These are phyloP conservation scores for Penicillium brasilianum DNA, from an alignment of 2,329 filamentous ascomycete genomes.

Conservation along the genomic window DNA sequence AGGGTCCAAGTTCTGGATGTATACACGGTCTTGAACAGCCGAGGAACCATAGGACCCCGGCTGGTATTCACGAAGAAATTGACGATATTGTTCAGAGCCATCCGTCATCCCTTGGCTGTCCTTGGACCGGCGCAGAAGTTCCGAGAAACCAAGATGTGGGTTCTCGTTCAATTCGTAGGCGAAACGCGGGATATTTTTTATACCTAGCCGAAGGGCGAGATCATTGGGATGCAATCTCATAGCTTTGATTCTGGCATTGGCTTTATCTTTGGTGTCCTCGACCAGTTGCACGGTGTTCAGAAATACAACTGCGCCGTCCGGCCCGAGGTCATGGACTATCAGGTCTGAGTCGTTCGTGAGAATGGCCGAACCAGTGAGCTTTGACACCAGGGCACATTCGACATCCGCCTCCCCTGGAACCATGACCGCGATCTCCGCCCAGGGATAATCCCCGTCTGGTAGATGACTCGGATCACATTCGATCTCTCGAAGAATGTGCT, in stretches of 20 bases:
- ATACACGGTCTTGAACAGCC: neutral
- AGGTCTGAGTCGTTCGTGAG: conserved; percentile 90
- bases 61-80: conserved; percentile 47
- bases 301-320: conserved; percentile 67
- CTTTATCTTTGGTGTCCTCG: conserved; percentile 17
- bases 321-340: conserved; percentile 72
- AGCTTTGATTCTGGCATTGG: conserved; percentile 36
- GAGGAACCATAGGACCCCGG: conserved; percentile 3
- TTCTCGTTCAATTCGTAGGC: conserved; percentile 48
- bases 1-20: conserved; percentile 49
- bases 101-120: conserved; percentile 21
- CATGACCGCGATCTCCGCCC: conserved; percentile 55
- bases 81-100: conserved; percentile 30
- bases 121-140: conserved; percentile 42
- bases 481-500: conserved; percentile 30
- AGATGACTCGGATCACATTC: conserved; percentile 23
- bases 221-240: conserved; percentile 45
- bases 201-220: conserved; percentile 41
- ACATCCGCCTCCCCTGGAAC: conserved; percentile 85
- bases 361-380: conserved; percentile 61
- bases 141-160: conserved; percentile 34
- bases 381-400: conserved; percentile 73
- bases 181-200: conserved; percentile 41
- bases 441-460: conserved; percentile 33
- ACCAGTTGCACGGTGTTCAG: conserved; percentile 65